Percentiles rank a stretch among this genome's conserved stretches.
Evolutionary conservation across 73 alveolate species (phyloP).

Genomic region (Blepharisma japonicum): DNA sequence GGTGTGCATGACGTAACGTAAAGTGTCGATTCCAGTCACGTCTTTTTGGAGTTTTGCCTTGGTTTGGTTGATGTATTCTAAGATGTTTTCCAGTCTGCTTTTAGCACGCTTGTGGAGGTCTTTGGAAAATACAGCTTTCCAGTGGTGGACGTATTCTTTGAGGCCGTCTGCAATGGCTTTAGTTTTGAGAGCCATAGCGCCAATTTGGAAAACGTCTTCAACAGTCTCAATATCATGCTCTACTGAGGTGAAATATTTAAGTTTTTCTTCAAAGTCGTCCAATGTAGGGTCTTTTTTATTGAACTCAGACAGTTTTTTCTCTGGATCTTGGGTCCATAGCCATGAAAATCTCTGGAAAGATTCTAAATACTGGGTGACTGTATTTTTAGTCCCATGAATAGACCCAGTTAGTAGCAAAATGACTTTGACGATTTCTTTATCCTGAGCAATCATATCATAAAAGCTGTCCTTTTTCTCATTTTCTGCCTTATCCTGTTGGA

Average conservation of each 20-base stretch:
- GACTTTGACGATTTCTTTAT: constrained; percentile 99
- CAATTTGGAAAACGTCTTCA: constrained; percentile 70
- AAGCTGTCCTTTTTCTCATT: constrained; percentile 94
- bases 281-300: constrained; percentile 91
- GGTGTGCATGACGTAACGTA: constrained; percentile 97
- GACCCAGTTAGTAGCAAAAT: constrained; percentile 99
- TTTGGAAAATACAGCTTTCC: constrained; percentile 79
- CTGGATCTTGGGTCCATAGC: constrained; percentile 97
- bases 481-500: constrained; percentile 83
- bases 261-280: constrained; percentile 94
- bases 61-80: constrained; percentile 23
- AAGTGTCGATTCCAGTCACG: constrained; percentile 93
- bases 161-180: constrained; percentile 67
- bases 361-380: constrained; percentile 82
- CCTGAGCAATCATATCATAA: constrained; percentile 99
- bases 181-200: constrained; percentile 92
- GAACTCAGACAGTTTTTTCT: constrained; percentile 92
- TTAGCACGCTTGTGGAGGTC: constrained; percentile 96
- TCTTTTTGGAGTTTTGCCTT: constrained; percentile 56
- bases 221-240: constrained; percentile 90
- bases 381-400: constrained; percentile 93
- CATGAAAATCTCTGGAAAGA: constrained; percentile 96
- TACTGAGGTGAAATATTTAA: constrained; percentile 34
- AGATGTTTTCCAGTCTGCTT: constrained; percentile 72
- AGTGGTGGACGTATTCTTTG: constrained; percentile 51